Evolutionary conservation across 2,329 filamentous ascomycete genomes (phyloP).

Genomic region (Didymella glomerata): DNA sequence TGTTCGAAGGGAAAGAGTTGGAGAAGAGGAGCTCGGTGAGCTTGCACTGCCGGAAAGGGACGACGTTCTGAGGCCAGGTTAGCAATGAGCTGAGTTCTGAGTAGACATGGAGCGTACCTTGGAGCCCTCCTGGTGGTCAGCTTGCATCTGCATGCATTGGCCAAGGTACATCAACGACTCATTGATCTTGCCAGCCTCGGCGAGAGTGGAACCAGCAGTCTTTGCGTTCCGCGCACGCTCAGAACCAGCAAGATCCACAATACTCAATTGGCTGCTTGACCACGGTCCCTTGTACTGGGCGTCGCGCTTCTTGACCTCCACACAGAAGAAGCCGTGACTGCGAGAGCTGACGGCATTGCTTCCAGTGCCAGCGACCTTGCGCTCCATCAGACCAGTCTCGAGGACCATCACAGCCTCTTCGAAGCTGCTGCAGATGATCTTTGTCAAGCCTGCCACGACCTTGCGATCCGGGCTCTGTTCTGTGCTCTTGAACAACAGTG

Average conservation of each 20-base stretch:
- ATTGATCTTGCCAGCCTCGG: slow-evolving; percentile 97
- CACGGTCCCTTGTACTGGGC: slow-evolving; percentile 68
- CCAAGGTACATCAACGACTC: slow-evolving; percentile 98
- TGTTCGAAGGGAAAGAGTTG: slow-evolving; percentile 58
- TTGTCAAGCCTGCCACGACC: slow-evolving; percentile 88
- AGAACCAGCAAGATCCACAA: slow-evolving; percentile 93
- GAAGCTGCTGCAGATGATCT: slow-evolving; percentile 83
- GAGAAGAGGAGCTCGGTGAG: slow-evolving; percentile 62
- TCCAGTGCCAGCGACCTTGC: slow-evolving; percentile 86
- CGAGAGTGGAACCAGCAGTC: slow-evolving; percentile 89
- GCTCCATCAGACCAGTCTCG: slow-evolving; percentile 86
- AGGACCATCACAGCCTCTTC: slow-evolving; percentile 88
- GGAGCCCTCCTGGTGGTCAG: slow-evolving; percentile 74
- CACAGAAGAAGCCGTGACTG: slow-evolving; percentile 94
- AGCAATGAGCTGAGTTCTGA: slow-evolving; percentile 12
- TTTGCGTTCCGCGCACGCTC: slow-evolving; percentile 93
- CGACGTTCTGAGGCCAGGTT: slow-evolving; percentile 59
- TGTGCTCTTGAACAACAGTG: slow-evolving; percentile 90
- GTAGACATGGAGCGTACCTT: slow-evolving; percentile 64
- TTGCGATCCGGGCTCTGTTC: slow-evolving; percentile 91
- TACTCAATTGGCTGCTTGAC: slow-evolving; percentile 80
- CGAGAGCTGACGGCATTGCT: slow-evolving; percentile 92
- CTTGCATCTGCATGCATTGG: slow-evolving; percentile 95
- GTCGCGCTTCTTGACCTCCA: slow-evolving; percentile 88
- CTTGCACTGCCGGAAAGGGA: slow-evolving; percentile 73